A percentile compares a stretch with the other conserved stretches of the same genome.
phyloP scores from a whole-genome alignment of 495 filamentous ascomycete genomes.

The Tricharina praecox region DNA sequence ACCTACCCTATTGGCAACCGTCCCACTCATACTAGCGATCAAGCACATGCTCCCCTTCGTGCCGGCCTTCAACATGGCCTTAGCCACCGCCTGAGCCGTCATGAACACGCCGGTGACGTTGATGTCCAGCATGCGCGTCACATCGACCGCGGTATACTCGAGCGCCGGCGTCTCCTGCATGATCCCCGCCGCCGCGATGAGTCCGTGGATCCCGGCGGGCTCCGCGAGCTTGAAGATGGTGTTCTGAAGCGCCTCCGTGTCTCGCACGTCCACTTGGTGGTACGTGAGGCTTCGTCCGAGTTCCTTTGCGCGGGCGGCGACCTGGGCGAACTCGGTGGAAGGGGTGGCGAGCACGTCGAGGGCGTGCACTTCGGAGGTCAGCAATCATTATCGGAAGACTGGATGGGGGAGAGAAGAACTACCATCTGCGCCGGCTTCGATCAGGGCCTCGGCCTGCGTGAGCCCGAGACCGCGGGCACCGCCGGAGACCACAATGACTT shows the following conservation, averaged over 20 bases:
- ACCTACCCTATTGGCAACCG: constrained; percentile 53
- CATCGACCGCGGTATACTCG: constrained; percentile 50
- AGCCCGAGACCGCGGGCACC: constrained; percentile 45
- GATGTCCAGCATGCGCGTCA: constrained; percentile 52
- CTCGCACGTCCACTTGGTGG: constrained; percentile 44
- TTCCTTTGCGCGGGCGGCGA: constrained; percentile 31
- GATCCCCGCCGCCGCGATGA: constrained; percentile 62
- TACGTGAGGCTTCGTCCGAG: constrained; percentile 45
- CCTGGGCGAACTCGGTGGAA: constrained; percentile 35
- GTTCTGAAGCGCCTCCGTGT: constrained; percentile 37
- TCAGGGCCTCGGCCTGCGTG: constrained; percentile 46
- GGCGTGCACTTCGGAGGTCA: constrained; percentile 36
- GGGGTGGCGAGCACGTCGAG: constrained; percentile 37
- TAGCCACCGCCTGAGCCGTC: constrained; percentile 51
- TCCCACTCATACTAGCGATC: constrained; percentile 66
- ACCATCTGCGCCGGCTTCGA: constrained; percentile 50
- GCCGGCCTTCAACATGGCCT: constrained; percentile 51
- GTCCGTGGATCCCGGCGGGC: constrained; percentile 45
- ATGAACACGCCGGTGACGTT: constrained; percentile 68
- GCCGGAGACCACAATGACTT: constrained; percentile 46
- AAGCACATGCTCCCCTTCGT: constrained; percentile 36
- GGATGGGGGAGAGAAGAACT: too few relatives aligned
- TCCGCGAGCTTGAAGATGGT: constrained; percentile 40
- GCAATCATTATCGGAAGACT: not conserved
- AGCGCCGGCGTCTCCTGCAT: constrained; percentile 54